A percentile compares a stretch with the other conserved stretches of the same genome.
Conservation (phyloP, 208 protist species). For the Acanthamoeba healyi region DNA sequence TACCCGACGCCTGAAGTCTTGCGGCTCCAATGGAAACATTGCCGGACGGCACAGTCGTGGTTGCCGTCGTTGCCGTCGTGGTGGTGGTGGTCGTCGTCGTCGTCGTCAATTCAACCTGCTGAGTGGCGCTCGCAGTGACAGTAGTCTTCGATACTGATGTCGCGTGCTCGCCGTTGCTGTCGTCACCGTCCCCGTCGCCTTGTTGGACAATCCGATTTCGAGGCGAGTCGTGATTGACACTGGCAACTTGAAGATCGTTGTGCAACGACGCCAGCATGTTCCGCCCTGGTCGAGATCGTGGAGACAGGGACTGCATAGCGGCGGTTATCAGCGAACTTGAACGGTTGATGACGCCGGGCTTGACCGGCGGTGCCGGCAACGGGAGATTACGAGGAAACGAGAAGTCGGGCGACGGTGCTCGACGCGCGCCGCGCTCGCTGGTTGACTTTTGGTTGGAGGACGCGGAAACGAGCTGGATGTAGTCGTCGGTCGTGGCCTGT, state of each 20-base stretch:
- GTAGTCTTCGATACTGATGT: too few species aligned
- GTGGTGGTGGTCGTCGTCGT: not conserved
- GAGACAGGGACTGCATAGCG: not conserved
- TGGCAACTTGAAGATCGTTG: not conserved
- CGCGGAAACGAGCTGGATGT: not conserved
- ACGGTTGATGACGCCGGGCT: not conserved
- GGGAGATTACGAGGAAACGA: slow-evolving; percentile 22
- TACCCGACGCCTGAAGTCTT: not conserved
- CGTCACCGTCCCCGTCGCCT: not conserved
- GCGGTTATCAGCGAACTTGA: not conserved
- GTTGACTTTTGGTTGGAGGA: not conserved
- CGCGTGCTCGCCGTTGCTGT: not conserved
- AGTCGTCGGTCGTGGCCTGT: not conserved
- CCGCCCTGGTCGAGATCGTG: not conserved
- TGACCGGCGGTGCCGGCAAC: not conserved
- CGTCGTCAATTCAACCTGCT: not conserved
- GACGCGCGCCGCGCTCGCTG: not conserved
- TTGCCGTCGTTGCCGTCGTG: too few species aligned
- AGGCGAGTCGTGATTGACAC: not conserved
- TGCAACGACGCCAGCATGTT: not conserved
- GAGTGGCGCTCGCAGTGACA: too few species aligned
- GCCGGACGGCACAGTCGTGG: not conserved
- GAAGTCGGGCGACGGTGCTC: not conserved
- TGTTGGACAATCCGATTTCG: not conserved
- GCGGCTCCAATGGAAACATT: not conserved